phyloP scores from a whole-genome alignment of 2,329 filamentous ascomycete species.

The Fusarium beomiforme region DNA sequence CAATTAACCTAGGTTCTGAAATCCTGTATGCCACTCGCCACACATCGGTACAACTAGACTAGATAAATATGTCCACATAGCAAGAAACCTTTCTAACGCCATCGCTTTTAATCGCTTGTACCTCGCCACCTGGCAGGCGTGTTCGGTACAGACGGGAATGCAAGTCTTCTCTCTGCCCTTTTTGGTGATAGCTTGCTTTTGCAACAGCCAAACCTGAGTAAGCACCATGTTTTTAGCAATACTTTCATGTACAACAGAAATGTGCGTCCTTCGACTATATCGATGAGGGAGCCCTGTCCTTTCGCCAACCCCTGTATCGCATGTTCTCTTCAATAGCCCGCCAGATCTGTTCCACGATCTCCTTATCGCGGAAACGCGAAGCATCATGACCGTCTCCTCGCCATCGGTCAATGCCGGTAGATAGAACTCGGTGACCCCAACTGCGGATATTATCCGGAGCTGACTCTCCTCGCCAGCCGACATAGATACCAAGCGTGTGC shows the following conservation, averaged over 20 bases:
- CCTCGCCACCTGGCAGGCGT: slow-evolving; percentile 19
- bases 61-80: slow-evolving; percentile 27
- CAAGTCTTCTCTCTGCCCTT: slow-evolving; percentile 4
- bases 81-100: slow-evolving; percentile 44
- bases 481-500: slow-evolving; percentile 86
- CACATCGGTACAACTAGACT: slow-evolving; percentile 13
- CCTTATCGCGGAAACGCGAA: slow-evolving; percentile 83
- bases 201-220: background rate
- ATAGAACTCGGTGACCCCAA: slow-evolving; percentile 87
- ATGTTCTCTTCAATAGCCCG: slow-evolving; percentile 87
- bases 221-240: background rate
- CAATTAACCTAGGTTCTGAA: slow-evolving; percentile 20
- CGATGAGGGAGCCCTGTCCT: slow-evolving; percentile 71
- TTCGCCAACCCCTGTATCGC: slow-evolving; percentile 84
- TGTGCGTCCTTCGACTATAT: slow-evolving; percentile 49
- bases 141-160: slow-evolving; percentile 30
- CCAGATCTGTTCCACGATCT: slow-evolving; percentile 95
- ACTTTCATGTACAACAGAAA: slow-evolving; percentile 4
- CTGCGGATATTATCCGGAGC: slow-evolving; percentile 79
- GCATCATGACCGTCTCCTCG: slow-evolving; percentile 64
- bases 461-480: slow-evolving; percentile 90
- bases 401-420: slow-evolving; percentile 86
- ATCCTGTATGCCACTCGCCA: slow-evolving; percentile 10
- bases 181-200: slow-evolving; percentile 6
- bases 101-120: slow-evolving; percentile 41